Base-by-base conservation (phyloP, 257 asterid species). In the Penstemon davidsonii region DNA sequence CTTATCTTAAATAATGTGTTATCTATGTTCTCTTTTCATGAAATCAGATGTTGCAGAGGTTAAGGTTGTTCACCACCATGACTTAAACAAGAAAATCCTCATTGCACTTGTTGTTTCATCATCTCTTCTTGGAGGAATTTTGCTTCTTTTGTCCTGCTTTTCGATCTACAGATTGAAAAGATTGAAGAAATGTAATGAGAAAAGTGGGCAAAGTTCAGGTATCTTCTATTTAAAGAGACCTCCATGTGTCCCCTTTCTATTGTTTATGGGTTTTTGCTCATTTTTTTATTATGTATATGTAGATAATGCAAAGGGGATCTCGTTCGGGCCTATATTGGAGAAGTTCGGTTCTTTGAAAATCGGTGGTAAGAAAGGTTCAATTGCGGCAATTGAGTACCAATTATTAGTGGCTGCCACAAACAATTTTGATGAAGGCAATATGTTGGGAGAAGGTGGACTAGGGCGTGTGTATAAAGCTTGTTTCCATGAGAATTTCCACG, bases 21-120 rank as follows among this genome's bases (percentile, higher is more conserved):
- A 12, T 38, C 54, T 59, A 25, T 66, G 66, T 52, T 45, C 57
- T 52, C n/a, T 19, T 40, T 41, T 38, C 50, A 40, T 72, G 47
- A 41, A 61, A 65, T 67, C 71, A 77, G 76, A 73, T 67, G 78
- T 49, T 63, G 73, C 84, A 75, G 81, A 73, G 71, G 76, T 70
- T 15, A 76, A 66, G 66, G 74, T 69, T 55, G 84, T 62, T 68
- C 96, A 87, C 67, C 96, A 74, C 78, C 88, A 80, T 76, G 87
- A 74, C 41, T 66, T 85, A 59, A 83, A 80, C 80, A 89, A 78
- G 81, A 87, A 57, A 71, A 74, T 85, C 60, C 79, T 87, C 33
- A 73, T 87, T 72, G 85, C 95, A 44, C 88, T 89, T 9, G 80
- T 84, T 62, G 83, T 71, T 36, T 71, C 96, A 47, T 78, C 89